Base-by-base conservation (phyloP, 1,284 basidiomycete species). In the Ustilago hordei region DNA sequence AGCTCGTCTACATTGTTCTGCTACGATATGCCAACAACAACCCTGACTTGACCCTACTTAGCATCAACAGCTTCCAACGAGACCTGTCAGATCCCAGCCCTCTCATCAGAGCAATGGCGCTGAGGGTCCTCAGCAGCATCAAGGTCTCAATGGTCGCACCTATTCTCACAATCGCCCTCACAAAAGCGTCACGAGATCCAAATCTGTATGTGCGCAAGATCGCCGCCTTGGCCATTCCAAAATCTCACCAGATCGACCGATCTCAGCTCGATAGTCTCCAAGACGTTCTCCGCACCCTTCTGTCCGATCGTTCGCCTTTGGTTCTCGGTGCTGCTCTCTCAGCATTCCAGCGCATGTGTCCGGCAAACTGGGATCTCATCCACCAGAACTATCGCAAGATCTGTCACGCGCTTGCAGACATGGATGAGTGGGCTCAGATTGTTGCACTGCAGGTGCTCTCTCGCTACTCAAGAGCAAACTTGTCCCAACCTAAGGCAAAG, bases 11-110 rank as follows among this genome's bases (percentile, higher is more conserved):
- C 87, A 96, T 98, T 79, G 98, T 96, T 87, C 91, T 99, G 71
- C 88, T 98, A 45, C 92, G 95, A 72, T 96, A 97, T 87, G 95
- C 96, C 52, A 78, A 69, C 55, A 65, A 45, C 52, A 81, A 82
- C 23, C 95, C 96, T 8, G 97, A 99, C 87, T 91, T 99, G 60
- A 93, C 97, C 0, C 88, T 99, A 41, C 89, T 99, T 31, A 96
- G 95, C 7, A 97, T 99, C 89, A 99, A 99, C 88, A 97, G 96
- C 11, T 98, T 98, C 85, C 97, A 99, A 87, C 95, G 95, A 86
- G 97, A 99, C 87, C 89, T 99, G 19, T 91, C 92, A 2, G 96
- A 99, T 83, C 89, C 91, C 8, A 97, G 92, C 69, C 96, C 97
- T 0, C 90, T 98, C 79, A 85, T 88, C n/a, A 85, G 87, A n/a